Percentiles rank a stretch among this genome's conserved stretches.
These are phyloP conservation scores for Botryotinia narcissicola DNA, from an alignment of 2,329 filamentous ascomycete species.

Conservation along the genomic window DNA sequence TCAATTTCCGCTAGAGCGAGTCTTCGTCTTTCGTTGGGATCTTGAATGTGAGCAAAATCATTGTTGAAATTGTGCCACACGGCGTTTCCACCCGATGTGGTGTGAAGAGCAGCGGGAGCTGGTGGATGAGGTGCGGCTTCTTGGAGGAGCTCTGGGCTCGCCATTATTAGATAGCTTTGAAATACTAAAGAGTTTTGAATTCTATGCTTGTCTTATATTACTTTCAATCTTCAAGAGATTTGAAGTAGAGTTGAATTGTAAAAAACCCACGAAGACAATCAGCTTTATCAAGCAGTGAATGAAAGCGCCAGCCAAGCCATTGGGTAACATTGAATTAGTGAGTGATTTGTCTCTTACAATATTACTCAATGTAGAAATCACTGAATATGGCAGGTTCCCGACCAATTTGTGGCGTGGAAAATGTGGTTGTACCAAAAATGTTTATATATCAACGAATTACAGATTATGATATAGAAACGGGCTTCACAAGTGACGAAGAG, in stretches of 20 bases:
- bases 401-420: not conserved
- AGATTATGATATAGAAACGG: not conserved
- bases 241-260: not conserved
- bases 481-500: not conserved
- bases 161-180: not conserved
- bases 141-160: not conserved
- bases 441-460: constrained; percentile 14
- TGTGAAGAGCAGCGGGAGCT: constrained; percentile 19
- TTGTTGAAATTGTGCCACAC: constrained; percentile 79
- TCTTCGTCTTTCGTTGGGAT: constrained; percentile 75
- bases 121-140: constrained; percentile 13
- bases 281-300: constrained; percentile 18
- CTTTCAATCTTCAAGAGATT: not conserved
- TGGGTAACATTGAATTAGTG: not conserved
- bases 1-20: constrained; percentile 80
- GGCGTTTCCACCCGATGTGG: constrained; percentile 62
- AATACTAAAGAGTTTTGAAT: not conserved
- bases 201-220: constrained; percentile 5
- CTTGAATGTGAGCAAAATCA: constrained; percentile 62
- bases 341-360: not conserved
- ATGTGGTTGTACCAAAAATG: not conserved
- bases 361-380: not conserved
- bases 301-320: not conserved
- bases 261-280: not conserved
- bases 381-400: not conserved